Evolutionary conservation across 2,329 filamentous ascomycete species (phyloP).

Genomic region (Hypoxylon sp.): DNA sequence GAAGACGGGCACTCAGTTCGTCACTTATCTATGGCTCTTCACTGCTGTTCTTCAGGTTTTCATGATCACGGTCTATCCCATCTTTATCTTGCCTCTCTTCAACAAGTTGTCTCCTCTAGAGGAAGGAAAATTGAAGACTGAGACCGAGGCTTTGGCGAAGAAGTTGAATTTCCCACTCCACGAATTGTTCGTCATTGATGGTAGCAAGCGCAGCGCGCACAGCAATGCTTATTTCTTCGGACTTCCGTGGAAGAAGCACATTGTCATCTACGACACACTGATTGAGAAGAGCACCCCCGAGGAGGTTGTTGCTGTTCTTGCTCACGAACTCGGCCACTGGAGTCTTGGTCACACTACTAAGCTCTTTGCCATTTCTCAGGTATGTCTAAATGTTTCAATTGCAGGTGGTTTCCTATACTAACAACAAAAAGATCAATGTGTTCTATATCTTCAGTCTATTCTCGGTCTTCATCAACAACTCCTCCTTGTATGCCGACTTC

Average conservation of each 20-base stretch:
- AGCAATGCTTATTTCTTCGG: conserved; percentile 97
- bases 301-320: conserved; percentile 94
- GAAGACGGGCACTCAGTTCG: conserved; percentile 93
- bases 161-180: conserved; percentile 91
- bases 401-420: conserved; percentile 40
- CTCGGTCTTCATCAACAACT: conserved; percentile 97
- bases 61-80: conserved; percentile 96
- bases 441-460: conserved; percentile 98
- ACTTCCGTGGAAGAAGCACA: conserved; percentile 99
- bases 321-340: conserved; percentile 98
- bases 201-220: conserved; percentile 88
- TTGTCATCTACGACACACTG: conserved; percentile 98
- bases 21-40: conserved; percentile 98
- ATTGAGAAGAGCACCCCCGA: conserved; percentile 94
- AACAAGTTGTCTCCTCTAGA: conserved; percentile 97
- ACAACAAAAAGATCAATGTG: conserved; percentile 79
- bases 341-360: conserved; percentile 94
- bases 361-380: conserved; percentile 88
- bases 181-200: conserved; percentile 95
- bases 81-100: conserved; percentile 94
- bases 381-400: conserved; percentile 57
- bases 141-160: conserved; percentile 86
- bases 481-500: conserved; percentile 89
- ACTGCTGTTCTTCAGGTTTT: conserved; percentile 90
- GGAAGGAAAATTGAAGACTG: conserved; percentile 87